These are phyloP conservation scores for Juglanconis juglandina DNA, from an alignment of 2,329 filamentous ascomycete species.

Conservation along the genomic window DNA sequence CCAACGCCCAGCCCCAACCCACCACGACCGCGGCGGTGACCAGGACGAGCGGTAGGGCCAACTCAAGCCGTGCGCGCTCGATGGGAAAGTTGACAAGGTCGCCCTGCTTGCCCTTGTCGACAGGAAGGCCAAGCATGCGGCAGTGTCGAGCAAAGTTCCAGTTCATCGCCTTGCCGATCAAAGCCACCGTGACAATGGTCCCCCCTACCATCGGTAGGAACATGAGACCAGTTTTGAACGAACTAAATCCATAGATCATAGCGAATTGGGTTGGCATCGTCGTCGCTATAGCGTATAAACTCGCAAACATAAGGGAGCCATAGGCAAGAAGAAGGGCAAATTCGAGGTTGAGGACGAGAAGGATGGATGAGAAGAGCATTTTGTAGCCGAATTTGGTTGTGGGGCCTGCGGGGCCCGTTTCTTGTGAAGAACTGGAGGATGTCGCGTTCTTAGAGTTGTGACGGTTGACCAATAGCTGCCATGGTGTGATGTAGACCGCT, in stretches of 20 bases:
- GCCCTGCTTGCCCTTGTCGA: conserved; percentile 42
- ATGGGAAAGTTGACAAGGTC: conserved; percentile 34
- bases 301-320: conserved; percentile 43
- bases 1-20: conserved; percentile 41
- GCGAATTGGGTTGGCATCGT: conserved; percentile 32
- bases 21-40: conserved; percentile 39
- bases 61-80: conserved; percentile 32
- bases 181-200: conserved; percentile 30
- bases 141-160: conserved; percentile 58
- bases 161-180: conserved; percentile 52
- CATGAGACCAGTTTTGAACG: conserved; percentile 38
- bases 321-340: conserved; percentile 51
- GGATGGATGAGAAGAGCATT: conserved; percentile 81
- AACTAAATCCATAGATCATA: conserved; percentile 30
- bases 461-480: conserved; percentile 7
- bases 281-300: conserved; percentile 31
- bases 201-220: conserved; percentile 37
- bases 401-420: not conserved
- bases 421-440: no score
- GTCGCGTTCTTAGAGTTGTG: not conserved
- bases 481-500: not conserved
- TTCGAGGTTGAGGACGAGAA: conserved; percentile 79
- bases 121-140: conserved; percentile 41
- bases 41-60: conserved; percentile 37
- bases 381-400: conserved; percentile 59